These are phyloP conservation scores for Botrytis aclada DNA, from an alignment of 2,329 filamentous ascomycete species.

Conservation along the genomic window DNA sequence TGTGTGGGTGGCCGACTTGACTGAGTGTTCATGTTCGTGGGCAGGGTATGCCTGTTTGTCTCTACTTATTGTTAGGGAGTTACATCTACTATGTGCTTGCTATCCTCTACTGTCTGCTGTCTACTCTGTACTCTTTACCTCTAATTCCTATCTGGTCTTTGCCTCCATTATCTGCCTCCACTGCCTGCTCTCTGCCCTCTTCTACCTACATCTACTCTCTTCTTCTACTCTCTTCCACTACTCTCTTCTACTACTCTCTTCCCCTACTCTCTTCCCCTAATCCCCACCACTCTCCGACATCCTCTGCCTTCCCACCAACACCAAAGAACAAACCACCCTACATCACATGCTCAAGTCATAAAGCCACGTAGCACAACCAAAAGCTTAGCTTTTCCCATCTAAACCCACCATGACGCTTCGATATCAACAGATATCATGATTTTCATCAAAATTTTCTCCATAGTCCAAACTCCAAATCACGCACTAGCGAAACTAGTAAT, in stretches of 20 bases:
- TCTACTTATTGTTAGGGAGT: neutral
- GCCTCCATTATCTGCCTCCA: too few relatives aligned
- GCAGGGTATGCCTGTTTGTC: neutral
- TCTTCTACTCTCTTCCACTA: too few relatives aligned
- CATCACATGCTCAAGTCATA: neutral
- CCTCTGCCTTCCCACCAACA: neutral
- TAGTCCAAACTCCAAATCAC: neutral
- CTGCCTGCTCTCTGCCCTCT: too few relatives aligned
- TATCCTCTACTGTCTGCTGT: too few relatives aligned
- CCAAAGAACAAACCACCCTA: neutral
- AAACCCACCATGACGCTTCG: neutral
- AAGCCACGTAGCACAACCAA: neutral
- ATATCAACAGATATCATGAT: neutral
- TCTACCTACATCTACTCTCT: neutral
- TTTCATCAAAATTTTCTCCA: neutral
- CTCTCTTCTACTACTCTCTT: neutral
- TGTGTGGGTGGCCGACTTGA: neutral
- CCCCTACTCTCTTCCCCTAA: too few relatives aligned
- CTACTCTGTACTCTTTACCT: too few relatives aligned
- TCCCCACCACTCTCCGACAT: neutral
- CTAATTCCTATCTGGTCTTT: too few relatives aligned
- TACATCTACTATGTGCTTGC: too few relatives aligned
- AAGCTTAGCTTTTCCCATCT: neutral
- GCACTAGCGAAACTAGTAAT: neutral
- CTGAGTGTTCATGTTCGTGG: neutral